phyloP scores from a whole-genome alignment of 2,329 filamentous ascomycete genomes.

The Thermoascus crustaceus region DNA sequence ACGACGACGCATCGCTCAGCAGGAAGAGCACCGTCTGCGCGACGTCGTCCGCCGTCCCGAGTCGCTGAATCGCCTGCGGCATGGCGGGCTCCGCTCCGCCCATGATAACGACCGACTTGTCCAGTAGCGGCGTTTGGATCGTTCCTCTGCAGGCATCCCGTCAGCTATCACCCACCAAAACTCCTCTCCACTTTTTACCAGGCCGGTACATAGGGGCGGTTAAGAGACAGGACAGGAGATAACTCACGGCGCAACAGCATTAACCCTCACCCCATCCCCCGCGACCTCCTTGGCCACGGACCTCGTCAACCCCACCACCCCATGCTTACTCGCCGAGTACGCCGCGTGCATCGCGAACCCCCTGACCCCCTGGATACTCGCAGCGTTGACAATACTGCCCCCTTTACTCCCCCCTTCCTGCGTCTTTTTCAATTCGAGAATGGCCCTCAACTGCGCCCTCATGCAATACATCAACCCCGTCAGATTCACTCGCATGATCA shows the following conservation, averaged over 20 bases:
- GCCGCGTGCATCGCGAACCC: conserved; percentile 24
- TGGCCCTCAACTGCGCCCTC: conserved; percentile 40
- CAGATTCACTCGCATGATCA: conserved; percentile 38
- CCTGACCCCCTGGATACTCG: conserved; percentile 34
- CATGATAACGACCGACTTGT: conserved; percentile 18
- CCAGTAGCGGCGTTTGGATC: conserved; percentile 27
- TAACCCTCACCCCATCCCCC: conserved; percentile 30
- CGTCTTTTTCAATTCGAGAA: conserved; percentile 15
- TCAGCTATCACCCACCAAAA: background rate
- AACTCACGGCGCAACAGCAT: conserved; percentile 38
- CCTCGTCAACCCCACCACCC: conserved; percentile 27
- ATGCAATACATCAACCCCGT: conserved; percentile 45
- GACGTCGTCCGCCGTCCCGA: conserved; percentile 26
- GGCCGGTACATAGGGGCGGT: background rate
- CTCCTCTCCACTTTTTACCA: background rate
- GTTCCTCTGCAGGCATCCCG: conserved; percentile 16
- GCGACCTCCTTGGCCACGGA: conserved; percentile 31
- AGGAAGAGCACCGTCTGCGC: conserved; percentile 43
- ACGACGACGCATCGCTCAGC: conserved; percentile 38
- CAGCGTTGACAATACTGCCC: conserved; percentile 52
- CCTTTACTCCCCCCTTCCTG: conserved; percentile 19
- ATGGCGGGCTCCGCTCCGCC: conserved; percentile 9
- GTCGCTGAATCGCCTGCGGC: conserved; percentile 18
- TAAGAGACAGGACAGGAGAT: conserved; percentile 2
- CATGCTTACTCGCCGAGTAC: conserved; percentile 30